phyloP scores from a whole-genome alignment of 306 rosid species.

The Citrullus colocynthis region DNA sequence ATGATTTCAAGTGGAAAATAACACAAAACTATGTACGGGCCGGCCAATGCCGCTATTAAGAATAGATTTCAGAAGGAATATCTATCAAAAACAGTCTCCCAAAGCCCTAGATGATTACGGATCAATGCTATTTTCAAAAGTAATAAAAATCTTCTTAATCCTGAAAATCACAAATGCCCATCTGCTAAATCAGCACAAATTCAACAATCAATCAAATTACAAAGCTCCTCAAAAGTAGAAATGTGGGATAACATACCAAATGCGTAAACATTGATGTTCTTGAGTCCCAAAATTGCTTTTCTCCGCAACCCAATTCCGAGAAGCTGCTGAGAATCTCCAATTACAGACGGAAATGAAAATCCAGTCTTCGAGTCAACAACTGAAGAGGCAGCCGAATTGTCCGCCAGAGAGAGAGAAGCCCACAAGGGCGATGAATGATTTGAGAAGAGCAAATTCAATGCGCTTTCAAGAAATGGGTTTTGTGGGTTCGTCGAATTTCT shows the following conservation, averaged over 20 bases:
- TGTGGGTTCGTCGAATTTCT: slow-evolving; percentile 7
- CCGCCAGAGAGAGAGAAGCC: slow-evolving; percentile 60
- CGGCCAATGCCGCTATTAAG: background rate
- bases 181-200: background rate
- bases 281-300: slow-evolving; percentile 62
- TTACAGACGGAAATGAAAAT: slow-evolving; percentile 46
- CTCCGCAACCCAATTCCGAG: slow-evolving; percentile 75
- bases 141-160: too few species aligned
- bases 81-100: background rate
- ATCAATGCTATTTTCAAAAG: background rate
- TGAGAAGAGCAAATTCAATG: slow-evolving; percentile 30
- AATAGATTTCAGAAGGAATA: background rate
- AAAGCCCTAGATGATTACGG: background rate
- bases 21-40: background rate
- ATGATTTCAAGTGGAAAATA: background rate
- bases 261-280: slow-evolving; percentile 82
- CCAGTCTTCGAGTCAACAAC: slow-evolving; percentile 53
- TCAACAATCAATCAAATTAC: background rate
- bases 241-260: slow-evolving; percentile 37
- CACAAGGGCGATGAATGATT: slow-evolving; percentile 30
- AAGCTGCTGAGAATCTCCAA: slow-evolving; percentile 49
- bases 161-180: background rate
- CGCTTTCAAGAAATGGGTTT: slow-evolving; percentile 29
- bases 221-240: background rate
- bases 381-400: slow-evolving; percentile 20